These are phyloP conservation scores for Tolypocladium sp. DNA, from an alignment of 2,329 filamentous ascomycete species.

Conservation along the genomic window DNA sequence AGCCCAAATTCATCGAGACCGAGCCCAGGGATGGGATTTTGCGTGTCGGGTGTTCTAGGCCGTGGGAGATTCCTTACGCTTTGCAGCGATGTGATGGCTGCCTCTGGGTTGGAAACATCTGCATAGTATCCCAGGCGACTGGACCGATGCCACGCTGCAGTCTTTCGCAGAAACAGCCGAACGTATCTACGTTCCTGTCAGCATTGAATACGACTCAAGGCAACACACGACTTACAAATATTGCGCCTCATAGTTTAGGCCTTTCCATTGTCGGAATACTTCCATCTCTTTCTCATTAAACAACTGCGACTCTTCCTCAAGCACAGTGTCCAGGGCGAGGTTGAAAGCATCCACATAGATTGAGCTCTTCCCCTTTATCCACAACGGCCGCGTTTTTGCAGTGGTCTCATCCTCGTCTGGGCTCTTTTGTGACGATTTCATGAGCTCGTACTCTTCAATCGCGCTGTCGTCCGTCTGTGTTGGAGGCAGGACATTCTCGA, in stretches of 20 bases:
- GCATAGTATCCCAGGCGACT: slow-evolving; percentile 68
- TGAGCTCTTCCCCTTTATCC: slow-evolving; percentile 71
- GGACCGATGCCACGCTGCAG: slow-evolving; percentile 81
- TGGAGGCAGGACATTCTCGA: slow-evolving; percentile 53
- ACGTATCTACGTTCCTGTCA: slow-evolving; percentile 58
- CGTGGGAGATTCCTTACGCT: slow-evolving; percentile 43
- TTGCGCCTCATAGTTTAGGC: slow-evolving; percentile 73
- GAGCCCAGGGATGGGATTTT: slow-evolving; percentile 17
- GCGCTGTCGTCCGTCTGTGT: slow-evolving; percentile 60
- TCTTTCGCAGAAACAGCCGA: slow-evolving; percentile 84
- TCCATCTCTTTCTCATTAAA: slow-evolving; percentile 72
- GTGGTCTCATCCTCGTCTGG: slow-evolving; percentile 26
- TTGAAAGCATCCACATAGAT: slow-evolving; percentile 98
- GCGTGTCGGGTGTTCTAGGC: slow-evolving; percentile 2
- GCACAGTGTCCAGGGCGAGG: slow-evolving; percentile 77
- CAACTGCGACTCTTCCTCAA: slow-evolving; percentile 80
- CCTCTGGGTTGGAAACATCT: slow-evolving; percentile 67
- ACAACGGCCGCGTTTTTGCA: slow-evolving; percentile 34
- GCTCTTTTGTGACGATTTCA: slow-evolving; percentile 44
- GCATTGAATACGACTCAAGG: background rate
- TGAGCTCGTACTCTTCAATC: slow-evolving; percentile 70
- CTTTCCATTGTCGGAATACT: slow-evolving; percentile 69
- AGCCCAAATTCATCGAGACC: slow-evolving; percentile 36
- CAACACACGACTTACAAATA: slow-evolving; percentile 57
- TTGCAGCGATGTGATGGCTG: slow-evolving; percentile 59